These are phyloP conservation scores for Leersia perrieri DNA, from an alignment of 176 grass and related monocot species.

Conservation along the genomic window DNA sequence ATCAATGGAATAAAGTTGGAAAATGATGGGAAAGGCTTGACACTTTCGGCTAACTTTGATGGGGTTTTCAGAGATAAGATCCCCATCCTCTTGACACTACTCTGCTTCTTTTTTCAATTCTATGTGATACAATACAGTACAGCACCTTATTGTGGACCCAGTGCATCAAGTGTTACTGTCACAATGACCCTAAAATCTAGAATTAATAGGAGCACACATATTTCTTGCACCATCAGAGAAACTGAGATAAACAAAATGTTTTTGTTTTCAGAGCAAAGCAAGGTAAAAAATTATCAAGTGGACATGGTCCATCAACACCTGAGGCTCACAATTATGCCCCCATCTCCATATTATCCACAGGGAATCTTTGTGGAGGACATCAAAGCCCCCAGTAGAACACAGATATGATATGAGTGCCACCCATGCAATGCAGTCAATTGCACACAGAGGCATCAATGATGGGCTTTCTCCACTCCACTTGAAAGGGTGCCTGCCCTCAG, in stretches of 20 bases:
- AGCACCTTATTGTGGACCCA: constrained; percentile 34
- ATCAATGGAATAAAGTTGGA: constrained; percentile 54
- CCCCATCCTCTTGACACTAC: constrained; percentile 52
- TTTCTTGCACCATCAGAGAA: constrained; percentile 18
- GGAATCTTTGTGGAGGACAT: constrained; percentile 59
- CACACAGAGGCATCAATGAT: constrained; percentile 37
- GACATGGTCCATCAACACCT: constrained; percentile 41
- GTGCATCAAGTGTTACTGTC: constrained; percentile 41
- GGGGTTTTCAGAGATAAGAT: constrained; percentile 86
- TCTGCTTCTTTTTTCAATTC: constrained; percentile 45
- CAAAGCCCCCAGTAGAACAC: constrained; percentile 37
- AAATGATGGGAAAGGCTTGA: constrained; percentile 68
- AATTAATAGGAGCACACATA: constrained; percentile 1
- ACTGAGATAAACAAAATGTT: not conserved
- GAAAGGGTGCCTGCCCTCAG: not conserved
- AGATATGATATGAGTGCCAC: constrained; percentile 44
- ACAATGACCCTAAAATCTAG: constrained; percentile 23
- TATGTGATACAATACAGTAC: constrained; percentile 28
- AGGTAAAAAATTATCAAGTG: constrained; percentile 33
- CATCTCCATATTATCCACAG: constrained; percentile 50
- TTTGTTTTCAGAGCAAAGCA: not conserved
- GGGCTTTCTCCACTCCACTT: constrained; percentile 22
- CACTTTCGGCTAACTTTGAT: constrained; percentile 86
- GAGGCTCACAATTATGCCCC: constrained; percentile 51
- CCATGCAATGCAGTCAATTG: constrained; percentile 43